phyloP scores from a whole-genome alignment of 1,284 basidiomycete species.

The Malassezia nana region DNA sequence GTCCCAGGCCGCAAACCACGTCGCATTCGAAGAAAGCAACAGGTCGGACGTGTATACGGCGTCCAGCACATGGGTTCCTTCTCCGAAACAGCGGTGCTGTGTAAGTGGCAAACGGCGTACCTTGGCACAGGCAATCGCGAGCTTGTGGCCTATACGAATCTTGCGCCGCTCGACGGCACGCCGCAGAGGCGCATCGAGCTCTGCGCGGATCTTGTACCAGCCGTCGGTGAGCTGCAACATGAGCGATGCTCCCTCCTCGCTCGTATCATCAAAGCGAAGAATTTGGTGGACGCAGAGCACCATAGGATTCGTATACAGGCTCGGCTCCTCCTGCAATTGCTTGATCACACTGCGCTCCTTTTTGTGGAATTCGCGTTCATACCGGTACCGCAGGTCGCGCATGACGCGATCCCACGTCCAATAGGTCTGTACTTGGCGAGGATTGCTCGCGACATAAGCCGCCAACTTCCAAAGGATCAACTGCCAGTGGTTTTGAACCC shows the following conservation, averaged over 20 bases:
- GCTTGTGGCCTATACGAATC: conserved; percentile 69
- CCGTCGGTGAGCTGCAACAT: conserved; percentile 81
- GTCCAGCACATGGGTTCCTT: conserved; percentile 71
- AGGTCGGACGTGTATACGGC: conserved; percentile 63
- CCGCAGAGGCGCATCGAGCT: conserved; percentile 62
- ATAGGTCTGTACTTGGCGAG: conserved; percentile 5
- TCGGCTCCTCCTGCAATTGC: conserved; percentile 65
- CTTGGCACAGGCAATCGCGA: conserved; percentile 67
- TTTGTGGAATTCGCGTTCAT: conserved; percentile 74
- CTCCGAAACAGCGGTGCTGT: conserved; percentile 46
- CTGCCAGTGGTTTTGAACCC: conserved; percentile 85
- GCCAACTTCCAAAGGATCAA: conserved; percentile 82
- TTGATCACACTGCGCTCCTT: conserved; percentile 71
- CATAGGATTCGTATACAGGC: conserved; percentile 63
- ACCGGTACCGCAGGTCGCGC: conserved; percentile 74
- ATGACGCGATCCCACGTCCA: conserved; percentile 53
- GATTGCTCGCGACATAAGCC: conserved; percentile 2
- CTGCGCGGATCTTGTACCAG: conserved; percentile 78
- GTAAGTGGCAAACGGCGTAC: conserved; percentile 51
- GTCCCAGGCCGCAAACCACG: conserved; percentile 76
- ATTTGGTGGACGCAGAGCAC: conserved; percentile 73
- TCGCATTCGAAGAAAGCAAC: conserved; percentile 68
- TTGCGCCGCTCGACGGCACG: conserved; percentile 61
- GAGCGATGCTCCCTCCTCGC: conserved; percentile 40
- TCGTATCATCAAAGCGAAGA: conserved; percentile 29